phyloP scores from a whole-genome alignment of 345 rosid species.

The Citrus maxima region DNA sequence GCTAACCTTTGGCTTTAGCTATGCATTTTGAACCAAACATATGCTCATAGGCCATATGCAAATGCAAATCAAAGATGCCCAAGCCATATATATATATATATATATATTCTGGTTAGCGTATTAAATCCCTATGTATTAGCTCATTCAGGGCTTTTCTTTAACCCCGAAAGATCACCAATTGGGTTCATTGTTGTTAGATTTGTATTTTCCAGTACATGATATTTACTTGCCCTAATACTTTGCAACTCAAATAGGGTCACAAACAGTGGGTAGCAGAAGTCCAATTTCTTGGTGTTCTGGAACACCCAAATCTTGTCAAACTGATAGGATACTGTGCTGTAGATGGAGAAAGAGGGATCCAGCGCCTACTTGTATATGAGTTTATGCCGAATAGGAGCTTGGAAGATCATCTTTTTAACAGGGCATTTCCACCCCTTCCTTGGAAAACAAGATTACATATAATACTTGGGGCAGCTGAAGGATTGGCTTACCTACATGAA shows the following conservation, averaged over 20 bases:
- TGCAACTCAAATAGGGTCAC: slow-evolving; percentile 55
- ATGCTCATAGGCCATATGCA: too few relatives aligned
- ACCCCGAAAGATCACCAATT: too few relatives aligned
- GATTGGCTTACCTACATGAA: slow-evolving; percentile 80
- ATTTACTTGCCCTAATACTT: neutral
- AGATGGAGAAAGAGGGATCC: slow-evolving; percentile 70
- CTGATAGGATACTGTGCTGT: slow-evolving; percentile 80
- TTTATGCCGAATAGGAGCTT: slow-evolving; percentile 76
- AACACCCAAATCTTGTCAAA: slow-evolving; percentile 80
- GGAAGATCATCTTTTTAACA: slow-evolving; percentile 83
- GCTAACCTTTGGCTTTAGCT: neutral
- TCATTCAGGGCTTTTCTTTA: neutral
- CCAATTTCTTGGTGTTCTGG: slow-evolving; percentile 76
- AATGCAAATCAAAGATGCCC: too few relatives aligned
- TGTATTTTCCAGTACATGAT: neutral
- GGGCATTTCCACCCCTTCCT: slow-evolving; percentile 44
- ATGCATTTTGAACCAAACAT: neutral
- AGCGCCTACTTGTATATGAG: slow-evolving; percentile 76
- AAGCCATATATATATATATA: too few relatives aligned
- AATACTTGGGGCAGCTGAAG: slow-evolving; percentile 78
- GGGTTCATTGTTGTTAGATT: neutral
- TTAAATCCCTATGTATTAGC: neutral
- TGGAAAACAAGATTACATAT: slow-evolving; percentile 72
- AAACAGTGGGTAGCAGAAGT: slow-evolving; percentile 95
- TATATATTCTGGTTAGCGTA: too few relatives aligned